Conservation (phyloP, 73 alveolate species). For the Tetrahymena elliotti region DNA sequence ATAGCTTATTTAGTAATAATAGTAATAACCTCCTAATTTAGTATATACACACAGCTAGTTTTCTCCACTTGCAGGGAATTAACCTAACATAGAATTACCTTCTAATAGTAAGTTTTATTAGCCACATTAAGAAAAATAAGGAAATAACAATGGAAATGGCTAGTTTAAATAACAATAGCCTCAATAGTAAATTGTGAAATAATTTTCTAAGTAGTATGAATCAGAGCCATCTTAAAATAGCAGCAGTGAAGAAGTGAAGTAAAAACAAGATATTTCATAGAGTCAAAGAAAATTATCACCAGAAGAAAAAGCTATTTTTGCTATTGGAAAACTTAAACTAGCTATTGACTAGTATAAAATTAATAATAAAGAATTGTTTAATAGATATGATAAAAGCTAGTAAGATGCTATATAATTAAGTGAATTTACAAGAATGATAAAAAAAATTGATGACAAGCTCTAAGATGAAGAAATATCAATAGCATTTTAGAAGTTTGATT, state of each 20-base stretch:
- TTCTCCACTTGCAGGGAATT: not conserved
- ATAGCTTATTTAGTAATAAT: not conserved
- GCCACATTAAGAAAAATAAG: not conserved
- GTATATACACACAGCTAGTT: not conserved
- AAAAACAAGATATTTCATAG: not conserved
- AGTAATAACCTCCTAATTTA: not conserved
- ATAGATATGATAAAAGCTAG: conserved; percentile 3
- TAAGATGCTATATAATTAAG: conserved; percentile 2
- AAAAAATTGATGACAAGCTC: not conserved
- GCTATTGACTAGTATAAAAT: not conserved
- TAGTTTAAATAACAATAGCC: not conserved
- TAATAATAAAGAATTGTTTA: conserved; percentile 2
- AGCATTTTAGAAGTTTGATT: not conserved
- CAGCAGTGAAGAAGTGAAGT: conserved; percentile 3
- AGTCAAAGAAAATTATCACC: not conserved
- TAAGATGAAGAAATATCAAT: not conserved
- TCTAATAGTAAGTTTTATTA: not conserved
- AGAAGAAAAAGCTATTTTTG: not conserved
- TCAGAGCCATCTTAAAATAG: not conserved
- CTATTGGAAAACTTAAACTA: conserved; percentile 2
- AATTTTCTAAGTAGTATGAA: not conserved
- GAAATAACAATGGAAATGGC: not conserved
- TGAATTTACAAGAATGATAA: conserved; percentile 18
- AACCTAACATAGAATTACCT: not conserved
- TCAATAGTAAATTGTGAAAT: not conserved